Conservation (phyloP, 2,329 filamentous ascomycete species). For the Chrysoporthe austroafricana region DNA sequence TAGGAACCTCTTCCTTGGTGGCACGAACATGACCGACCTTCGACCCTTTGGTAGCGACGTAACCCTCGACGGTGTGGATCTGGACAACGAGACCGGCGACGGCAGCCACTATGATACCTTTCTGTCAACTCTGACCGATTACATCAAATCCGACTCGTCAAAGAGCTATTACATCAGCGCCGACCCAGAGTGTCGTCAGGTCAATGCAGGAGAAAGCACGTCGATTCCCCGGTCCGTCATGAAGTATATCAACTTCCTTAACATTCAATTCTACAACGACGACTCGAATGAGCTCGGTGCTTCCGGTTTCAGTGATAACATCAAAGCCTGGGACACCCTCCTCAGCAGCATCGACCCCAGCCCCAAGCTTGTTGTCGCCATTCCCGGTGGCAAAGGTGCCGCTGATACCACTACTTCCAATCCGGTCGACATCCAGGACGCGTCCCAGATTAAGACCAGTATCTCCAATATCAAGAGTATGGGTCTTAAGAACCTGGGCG, state of each 20-base stretch:
- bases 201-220: background rate
- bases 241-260: conserved; percentile 18
- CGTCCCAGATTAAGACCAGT: conserved; percentile 20
- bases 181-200: conserved; percentile 7
- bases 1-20: conserved; percentile 24
- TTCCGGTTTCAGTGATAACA: conserved; percentile 2
- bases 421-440: background rate
- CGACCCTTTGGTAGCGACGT: conserved; percentile 20
- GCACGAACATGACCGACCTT: conserved; percentile 12
- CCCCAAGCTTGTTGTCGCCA: conserved; percentile 22
- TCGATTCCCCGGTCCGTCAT: conserved; percentile 19
- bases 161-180: conserved; percentile 20
- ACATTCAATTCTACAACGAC: conserved; percentile 27
- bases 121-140: conserved; percentile 12
- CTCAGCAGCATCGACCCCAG: conserved; percentile 16
- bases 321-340: conserved; percentile 21
- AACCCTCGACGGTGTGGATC: conserved; percentile 19
- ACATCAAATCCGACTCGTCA: conserved; percentile 14
- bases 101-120: conserved; percentile 19
- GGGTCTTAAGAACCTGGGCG: conserved; percentile 17
- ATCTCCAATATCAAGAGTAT: conserved; percentile 15
- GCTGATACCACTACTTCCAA: background rate
- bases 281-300: conserved; percentile 16
- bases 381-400: conserved; percentile 19
- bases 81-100: conserved; percentile 20